Percentiles rank a stretch among this genome's conserved stretches.
Conservation (phyloP, 2,329 filamentous ascomycete species). For the Chaetothyriales sp. region DNA sequence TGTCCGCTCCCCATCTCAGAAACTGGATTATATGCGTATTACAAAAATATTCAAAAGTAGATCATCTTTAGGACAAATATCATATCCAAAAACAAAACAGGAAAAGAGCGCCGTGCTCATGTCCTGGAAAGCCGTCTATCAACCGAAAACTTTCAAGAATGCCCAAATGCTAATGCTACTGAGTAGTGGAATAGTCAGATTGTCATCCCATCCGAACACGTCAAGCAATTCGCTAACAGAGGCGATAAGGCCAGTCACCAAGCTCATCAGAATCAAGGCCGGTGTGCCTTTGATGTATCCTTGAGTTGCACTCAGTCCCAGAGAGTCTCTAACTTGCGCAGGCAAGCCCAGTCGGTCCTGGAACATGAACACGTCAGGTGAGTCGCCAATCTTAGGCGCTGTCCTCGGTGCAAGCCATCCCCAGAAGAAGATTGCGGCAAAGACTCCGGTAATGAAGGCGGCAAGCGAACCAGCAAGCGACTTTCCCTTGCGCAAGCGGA, state of each 20-base stretch:
- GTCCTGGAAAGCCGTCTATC: not conserved
- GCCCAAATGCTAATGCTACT: slow-evolving; percentile 82
- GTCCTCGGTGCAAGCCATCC: slow-evolving; percentile 63
- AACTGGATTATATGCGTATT: too few species aligned
- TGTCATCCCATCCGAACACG: slow-evolving; percentile 90
- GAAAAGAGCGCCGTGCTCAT: not conserved
- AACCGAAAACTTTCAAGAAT: slow-evolving; percentile 74
- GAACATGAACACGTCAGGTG: slow-evolving; percentile 61
- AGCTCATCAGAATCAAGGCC: slow-evolving; percentile 66
- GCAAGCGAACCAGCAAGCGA: slow-evolving; percentile 79
- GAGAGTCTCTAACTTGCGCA: slow-evolving; percentile 37
- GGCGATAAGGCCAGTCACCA: slow-evolving; percentile 79
- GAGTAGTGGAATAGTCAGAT: slow-evolving; percentile 86
- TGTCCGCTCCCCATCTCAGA: too few species aligned
- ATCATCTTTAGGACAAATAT: too few species aligned
- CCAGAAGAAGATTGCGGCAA: slow-evolving; percentile 76
- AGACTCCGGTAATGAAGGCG: slow-evolving; percentile 69
- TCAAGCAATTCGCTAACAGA: slow-evolving; percentile 83
- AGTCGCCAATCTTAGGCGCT: slow-evolving; percentile 38
- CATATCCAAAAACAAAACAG: too few species aligned
- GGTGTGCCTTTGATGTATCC: slow-evolving; percentile 53
- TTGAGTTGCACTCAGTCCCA: slow-evolving; percentile 48
- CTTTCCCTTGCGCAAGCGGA: slow-evolving; percentile 72
- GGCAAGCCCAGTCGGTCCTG: slow-evolving; percentile 63
- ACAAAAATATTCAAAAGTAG: too few species aligned